Percentiles rank a stretch among this genome's conserved stretches.
Evolutionary conservation across 176 grass and related monocot species (phyloP).

Genomic region (Lolium rigidum): DNA sequence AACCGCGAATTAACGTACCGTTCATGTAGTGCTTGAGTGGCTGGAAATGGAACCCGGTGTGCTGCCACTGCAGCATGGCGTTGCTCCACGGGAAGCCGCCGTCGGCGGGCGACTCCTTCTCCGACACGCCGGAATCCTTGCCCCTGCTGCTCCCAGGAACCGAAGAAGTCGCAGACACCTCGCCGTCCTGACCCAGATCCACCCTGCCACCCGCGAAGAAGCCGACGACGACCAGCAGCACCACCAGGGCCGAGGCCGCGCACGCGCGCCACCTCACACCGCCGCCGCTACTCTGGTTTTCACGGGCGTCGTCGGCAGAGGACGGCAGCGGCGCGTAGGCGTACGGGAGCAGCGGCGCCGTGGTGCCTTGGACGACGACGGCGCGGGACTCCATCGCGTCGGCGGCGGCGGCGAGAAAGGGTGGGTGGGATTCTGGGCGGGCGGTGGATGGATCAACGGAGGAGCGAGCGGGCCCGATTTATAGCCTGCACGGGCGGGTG

Average conservation of each 20-base stretch:
- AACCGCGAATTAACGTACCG: neutral
- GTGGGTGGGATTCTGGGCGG: neutral
- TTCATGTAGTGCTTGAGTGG: slow-evolving; percentile 73
- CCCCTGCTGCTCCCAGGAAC: slow-evolving; percentile 39
- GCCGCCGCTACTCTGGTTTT: neutral
- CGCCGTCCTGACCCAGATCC: neutral
- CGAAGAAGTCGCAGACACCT: neutral
- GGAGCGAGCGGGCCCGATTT: too few species aligned
- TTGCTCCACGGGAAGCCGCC: slow-evolving; percentile 53
- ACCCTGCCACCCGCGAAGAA: neutral
- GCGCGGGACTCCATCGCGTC: slow-evolving; percentile 5
- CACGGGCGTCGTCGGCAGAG: neutral
- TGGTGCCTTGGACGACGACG: neutral
- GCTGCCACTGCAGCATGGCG: slow-evolving; percentile 67
- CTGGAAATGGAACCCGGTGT: slow-evolving; percentile 70
- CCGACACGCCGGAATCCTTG: slow-evolving; percentile 45
- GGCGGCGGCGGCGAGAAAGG: neutral
- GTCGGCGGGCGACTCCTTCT: slow-evolving; percentile 43
- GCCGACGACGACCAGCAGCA: slow-evolving; percentile 25
- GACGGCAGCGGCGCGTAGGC: slow-evolving; percentile 5
- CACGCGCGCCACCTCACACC: slow-evolving; percentile 4
- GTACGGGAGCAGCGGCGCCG: neutral
- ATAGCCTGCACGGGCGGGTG: too few species aligned
- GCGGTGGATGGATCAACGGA: too few species aligned
- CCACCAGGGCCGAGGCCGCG: neutral